Evolutionary conservation across 108 stramenopile species (phyloP).

Genomic region (Pseudonitzschia delicatissima): DNA sequence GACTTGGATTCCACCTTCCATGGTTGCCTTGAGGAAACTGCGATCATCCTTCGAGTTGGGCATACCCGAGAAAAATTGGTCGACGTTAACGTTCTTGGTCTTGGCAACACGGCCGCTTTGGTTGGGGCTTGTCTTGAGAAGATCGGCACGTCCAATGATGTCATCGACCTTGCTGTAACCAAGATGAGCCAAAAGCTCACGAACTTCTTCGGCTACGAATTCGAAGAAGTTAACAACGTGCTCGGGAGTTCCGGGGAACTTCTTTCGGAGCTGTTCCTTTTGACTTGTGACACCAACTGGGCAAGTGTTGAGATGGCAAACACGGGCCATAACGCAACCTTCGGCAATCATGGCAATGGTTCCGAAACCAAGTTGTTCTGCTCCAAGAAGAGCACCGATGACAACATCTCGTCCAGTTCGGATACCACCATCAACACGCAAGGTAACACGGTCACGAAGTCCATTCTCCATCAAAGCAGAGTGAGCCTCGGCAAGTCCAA

Average conservation of each 20-base stretch:
- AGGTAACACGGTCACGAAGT: slow-evolving; percentile 84
- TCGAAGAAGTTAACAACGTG: slow-evolving; percentile 96
- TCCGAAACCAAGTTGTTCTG: slow-evolving; percentile 92
- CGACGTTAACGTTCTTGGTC: slow-evolving; percentile 64
- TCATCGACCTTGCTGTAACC: slow-evolving; percentile 93
- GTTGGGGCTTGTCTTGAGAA: slow-evolving; percentile 64
- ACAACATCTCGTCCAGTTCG: slow-evolving; percentile 90
- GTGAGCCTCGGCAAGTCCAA: slow-evolving; percentile 91
- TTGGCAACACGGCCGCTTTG: slow-evolving; percentile 72
- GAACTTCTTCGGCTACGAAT: slow-evolving; percentile 91
- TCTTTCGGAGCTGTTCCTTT: slow-evolving; percentile 93
- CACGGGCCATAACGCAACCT: slow-evolving; percentile 95
- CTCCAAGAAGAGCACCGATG: slow-evolving; percentile 89
- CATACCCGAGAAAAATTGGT: slow-evolving; percentile 71
- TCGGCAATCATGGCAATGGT: slow-evolving; percentile 96
- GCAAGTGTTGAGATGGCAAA: slow-evolving; percentile 96
- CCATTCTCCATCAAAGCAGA: slow-evolving; percentile 83
- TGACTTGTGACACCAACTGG: slow-evolving; percentile 95
- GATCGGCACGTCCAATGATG: slow-evolving; percentile 90
- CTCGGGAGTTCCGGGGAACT: slow-evolving; percentile 96
- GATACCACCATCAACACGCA: slow-evolving; percentile 91
- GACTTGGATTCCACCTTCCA: slow-evolving; percentile 51
- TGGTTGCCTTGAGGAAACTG: slow-evolving; percentile 70
- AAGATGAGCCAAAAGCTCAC: slow-evolving; percentile 81
- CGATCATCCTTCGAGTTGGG: slow-evolving; percentile 62